A percentile compares a stretch with the other conserved stretches of the same genome.
Evolutionary conservation across 1,284 basidiomycete genomes (phyloP).

Genomic region (Pyrrhoderma lamaoense): DNA sequence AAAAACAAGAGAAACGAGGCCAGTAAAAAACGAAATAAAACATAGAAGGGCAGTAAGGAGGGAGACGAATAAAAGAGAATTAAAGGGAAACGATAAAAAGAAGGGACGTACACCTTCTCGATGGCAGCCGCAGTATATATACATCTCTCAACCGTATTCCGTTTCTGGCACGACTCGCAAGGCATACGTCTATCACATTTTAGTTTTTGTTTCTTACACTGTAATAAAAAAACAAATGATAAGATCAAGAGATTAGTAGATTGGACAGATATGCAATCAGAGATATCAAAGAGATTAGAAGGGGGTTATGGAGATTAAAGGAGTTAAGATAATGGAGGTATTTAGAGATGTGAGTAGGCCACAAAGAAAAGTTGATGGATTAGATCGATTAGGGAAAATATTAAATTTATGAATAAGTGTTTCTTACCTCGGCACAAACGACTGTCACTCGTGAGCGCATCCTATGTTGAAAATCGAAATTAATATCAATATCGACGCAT

Average conservation of each 20-base stretch:
- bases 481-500: too few species aligned
- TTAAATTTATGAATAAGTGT: neutral
- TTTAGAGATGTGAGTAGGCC: neutral
- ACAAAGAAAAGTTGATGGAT: too few species aligned
- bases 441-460: conserved; percentile 74
- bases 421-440: conserved; percentile 68
- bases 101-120: conserved; percentile 63
- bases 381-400: neutral
- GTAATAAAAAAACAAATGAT: neutral
- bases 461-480: conserved; percentile 16
- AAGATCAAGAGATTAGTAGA: too few species aligned
- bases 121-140: conserved; percentile 72
- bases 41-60: too few species aligned
- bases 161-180: conserved; percentile 68
- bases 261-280: neutral
- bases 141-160: conserved; percentile 64
- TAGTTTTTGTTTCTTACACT: conserved; percentile 80
- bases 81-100: conserved; percentile 2
- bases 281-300: neutral
- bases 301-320: neutral
- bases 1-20: too few species aligned
- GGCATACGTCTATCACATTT: conserved; percentile 72
- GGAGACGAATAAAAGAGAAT: neutral
- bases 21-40: too few species aligned
- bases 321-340: neutral